Percentiles rank a stretch among this genome's conserved stretches.
Evolutionary conservation across 768 basidiomycete genomes (phyloP).

Genomic region (Lactarius evosmus): DNA sequence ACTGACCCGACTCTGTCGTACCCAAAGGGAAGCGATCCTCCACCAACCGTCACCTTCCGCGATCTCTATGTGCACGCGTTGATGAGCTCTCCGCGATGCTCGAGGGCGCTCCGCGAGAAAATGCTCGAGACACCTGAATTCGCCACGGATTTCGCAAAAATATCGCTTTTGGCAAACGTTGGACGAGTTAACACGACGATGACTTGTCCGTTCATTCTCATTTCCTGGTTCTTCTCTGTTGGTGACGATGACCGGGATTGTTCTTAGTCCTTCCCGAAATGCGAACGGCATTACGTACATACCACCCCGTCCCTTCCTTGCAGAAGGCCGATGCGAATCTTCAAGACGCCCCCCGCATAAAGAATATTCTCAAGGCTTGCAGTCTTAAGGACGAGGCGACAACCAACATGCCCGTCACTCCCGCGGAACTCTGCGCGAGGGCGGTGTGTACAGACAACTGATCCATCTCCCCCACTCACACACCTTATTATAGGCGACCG

Average conservation of each 20-base stretch:
- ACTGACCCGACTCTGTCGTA: slow-evolving; percentile 52
- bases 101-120: slow-evolving; percentile 68
- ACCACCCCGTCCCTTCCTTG: slow-evolving; percentile 72
- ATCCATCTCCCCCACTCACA: slow-evolving; percentile 4
- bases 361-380: slow-evolving; percentile 66
- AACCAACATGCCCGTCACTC: slow-evolving; percentile 47
- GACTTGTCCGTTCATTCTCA: slow-evolving; percentile 51
- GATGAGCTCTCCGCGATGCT: slow-evolving; percentile 59
- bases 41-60: slow-evolving; percentile 42
- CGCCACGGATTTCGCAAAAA: slow-evolving; percentile 69
- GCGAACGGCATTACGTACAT: slow-evolving; percentile 72
- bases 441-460: slow-evolving; percentile 40
- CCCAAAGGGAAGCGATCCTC: slow-evolving; percentile 29
- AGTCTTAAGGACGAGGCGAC: slow-evolving; percentile 46
- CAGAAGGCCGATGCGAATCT: slow-evolving; percentile 68
- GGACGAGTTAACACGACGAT: slow-evolving; percentile 79
- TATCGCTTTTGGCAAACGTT: slow-evolving; percentile 72
- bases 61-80: slow-evolving; percentile 49
- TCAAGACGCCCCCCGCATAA: slow-evolving; percentile 77
- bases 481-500: slow-evolving; percentile 35
- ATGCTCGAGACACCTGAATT: slow-evolving; percentile 58
- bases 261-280: slow-evolving; percentile 71
- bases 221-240: not conserved
- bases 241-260: slow-evolving; percentile 2
- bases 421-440: slow-evolving; percentile 53